Evolutionary conservation across 441 rosid species (phyloP).

Genomic region (Adansonia madagascariensis): DNA sequence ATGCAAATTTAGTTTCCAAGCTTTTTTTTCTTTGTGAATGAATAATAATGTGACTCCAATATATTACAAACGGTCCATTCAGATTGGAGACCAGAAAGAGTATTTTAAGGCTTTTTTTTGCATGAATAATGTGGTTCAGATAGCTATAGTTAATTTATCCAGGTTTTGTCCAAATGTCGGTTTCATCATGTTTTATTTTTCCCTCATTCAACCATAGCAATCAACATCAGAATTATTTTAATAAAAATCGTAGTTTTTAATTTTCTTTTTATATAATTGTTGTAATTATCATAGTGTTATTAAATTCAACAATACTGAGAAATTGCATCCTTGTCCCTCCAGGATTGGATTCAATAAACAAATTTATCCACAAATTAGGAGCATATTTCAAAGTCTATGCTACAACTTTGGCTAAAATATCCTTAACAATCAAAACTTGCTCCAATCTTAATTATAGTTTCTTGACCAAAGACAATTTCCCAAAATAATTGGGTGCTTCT

Average conservation of each 20-base stretch:
- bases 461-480: conserved; percentile 8
- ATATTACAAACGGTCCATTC: conserved; percentile 6
- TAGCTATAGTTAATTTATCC: conserved; percentile 14
- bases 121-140: conserved; percentile 26
- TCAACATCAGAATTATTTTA: conserved; percentile 20
- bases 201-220: conserved; percentile 15
- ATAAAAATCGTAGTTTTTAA: not conserved
- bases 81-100: conserved; percentile 7
- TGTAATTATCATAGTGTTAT: conserved; percentile 7
- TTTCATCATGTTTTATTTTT: conserved; percentile 4
- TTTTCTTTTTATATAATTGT: not conserved
- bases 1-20: conserved; percentile 17
- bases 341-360: conserved; percentile 11
- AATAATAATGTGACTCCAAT: not conserved
- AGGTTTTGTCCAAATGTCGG: conserved; percentile 23
- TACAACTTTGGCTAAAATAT: not conserved
- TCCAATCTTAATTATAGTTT: conserved; percentile 1
- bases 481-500: conserved; percentile 13
- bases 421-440: not conserved
- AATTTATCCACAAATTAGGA: not conserved
- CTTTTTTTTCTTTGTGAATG: conserved; percentile 15
- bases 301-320: conserved; percentile 25
- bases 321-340: conserved; percentile 11
- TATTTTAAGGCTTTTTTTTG: conserved; percentile 25
- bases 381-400: not conserved